phyloP scores from a whole-genome alignment of 352 stramenopile species.

The Phytophthora cryptogea region DNA sequence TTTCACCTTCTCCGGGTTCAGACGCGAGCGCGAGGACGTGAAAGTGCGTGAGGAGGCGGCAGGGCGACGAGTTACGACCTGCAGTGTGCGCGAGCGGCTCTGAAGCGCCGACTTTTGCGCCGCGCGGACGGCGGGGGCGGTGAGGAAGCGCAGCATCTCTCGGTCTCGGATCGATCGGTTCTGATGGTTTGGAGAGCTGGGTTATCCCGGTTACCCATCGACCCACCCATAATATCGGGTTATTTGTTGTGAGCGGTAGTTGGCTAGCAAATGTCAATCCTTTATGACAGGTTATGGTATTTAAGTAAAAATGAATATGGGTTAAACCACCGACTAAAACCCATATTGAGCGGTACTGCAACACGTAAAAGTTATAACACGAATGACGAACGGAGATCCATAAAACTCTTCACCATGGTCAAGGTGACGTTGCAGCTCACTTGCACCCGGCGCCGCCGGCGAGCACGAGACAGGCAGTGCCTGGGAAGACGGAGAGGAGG shows the following conservation, averaged over 20 bases:
- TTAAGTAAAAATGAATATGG: slow-evolving; percentile 9
- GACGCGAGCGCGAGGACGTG: slow-evolving; percentile 49
- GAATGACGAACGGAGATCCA: slow-evolving; percentile 3
- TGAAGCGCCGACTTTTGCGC: slow-evolving; percentile 26
- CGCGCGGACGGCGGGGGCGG: slow-evolving; percentile 23
- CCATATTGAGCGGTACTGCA: slow-evolving; percentile 1
- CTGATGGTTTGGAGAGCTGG: neutral
- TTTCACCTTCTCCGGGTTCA: slow-evolving; percentile 63
- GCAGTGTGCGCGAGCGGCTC: slow-evolving; percentile 30
- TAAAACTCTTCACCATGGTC: slow-evolving; percentile 26
- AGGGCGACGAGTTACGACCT: slow-evolving; percentile 27
- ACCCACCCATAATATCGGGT: too few relatives aligned
- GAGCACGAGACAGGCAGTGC: slow-evolving; percentile 59
- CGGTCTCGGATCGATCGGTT: slow-evolving; percentile 2
- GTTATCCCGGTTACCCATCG: too few relatives aligned
- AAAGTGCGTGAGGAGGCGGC: slow-evolving; percentile 33
- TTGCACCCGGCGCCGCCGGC: slow-evolving; percentile 61
- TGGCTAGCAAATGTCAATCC: too few relatives aligned
- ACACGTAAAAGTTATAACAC: slow-evolving; percentile 2
- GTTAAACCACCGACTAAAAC: slow-evolving; percentile 7
- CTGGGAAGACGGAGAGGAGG: slow-evolving; percentile 57
- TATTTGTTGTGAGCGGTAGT: too few relatives aligned
- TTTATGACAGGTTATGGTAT: too few relatives aligned
- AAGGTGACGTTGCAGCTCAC: neutral
- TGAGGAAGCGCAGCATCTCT: slow-evolving; percentile 46